phyloP scores from a whole-genome alignment of 495 filamentous ascomycete genomes.

The Saxophila tyrrhenica region DNA sequence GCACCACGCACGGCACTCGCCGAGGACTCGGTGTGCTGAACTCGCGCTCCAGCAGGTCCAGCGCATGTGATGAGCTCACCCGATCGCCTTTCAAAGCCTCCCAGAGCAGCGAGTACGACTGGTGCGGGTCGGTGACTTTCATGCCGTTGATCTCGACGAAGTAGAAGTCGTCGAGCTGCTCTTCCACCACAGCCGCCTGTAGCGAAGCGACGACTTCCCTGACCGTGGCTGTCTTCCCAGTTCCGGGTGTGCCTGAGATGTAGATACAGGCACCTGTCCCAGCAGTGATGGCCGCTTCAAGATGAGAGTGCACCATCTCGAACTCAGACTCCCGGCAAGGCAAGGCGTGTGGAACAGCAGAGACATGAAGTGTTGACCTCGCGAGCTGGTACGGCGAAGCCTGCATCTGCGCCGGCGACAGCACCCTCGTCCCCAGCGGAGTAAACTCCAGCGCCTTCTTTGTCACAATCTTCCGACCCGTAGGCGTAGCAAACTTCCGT shows the following conservation, averaged over 20 bases:
- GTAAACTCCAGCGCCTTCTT: conserved; percentile 95
- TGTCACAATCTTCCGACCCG: conserved; percentile 61
- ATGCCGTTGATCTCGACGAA: conserved; percentile 99
- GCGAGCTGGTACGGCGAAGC: conserved; percentile 86
- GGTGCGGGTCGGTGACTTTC: conserved; percentile 97
- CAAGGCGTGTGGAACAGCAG: conserved; percentile 74
- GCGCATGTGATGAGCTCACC: conserved; percentile 81
- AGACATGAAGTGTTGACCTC: conserved; percentile 80
- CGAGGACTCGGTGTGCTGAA: conserved; percentile 83
- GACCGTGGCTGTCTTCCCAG: conserved; percentile 95
- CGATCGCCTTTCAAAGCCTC: conserved; percentile 89
- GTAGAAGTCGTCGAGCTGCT: conserved; percentile 97
- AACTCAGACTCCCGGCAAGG: conserved; percentile 93
- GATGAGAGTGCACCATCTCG: conserved; percentile 77
- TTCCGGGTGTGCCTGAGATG: conserved; percentile 98
- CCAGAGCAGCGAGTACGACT: conserved; percentile 92
- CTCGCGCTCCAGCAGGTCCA: conserved; percentile 81
- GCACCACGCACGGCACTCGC: conserved; percentile 85
- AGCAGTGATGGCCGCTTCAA: conserved; percentile 88
- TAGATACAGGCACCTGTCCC: conserved; percentile 94
- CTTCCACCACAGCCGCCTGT: conserved; percentile 68
- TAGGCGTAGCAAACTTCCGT: conserved; percentile 55
- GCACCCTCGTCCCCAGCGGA: conserved; percentile 73
- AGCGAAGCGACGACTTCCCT: conserved; percentile 87
- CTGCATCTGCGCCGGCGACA: conserved; percentile 65